Base-by-base conservation (phyloP, 805 yeast species). In the Candida odintsovae region DNA sequence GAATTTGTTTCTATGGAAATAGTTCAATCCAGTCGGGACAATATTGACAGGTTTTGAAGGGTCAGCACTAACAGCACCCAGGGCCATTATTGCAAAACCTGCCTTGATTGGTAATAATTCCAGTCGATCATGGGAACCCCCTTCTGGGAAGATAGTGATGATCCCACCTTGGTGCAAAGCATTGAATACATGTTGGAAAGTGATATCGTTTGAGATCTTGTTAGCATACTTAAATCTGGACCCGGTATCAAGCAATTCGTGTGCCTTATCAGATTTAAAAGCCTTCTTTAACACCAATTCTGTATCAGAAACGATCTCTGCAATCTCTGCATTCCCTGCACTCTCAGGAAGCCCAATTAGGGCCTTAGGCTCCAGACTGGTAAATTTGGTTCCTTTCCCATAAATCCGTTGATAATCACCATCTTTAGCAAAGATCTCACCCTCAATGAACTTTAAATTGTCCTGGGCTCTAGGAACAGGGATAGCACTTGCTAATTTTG, bases 21-120 rank as follows among this genome's bases (percentile, higher is more conserved):
- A 92, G 68, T 90, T 90, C 86, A 92, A 80, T 15, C 99, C 99
- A 58, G 95, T 87, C 4, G 97, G 98, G 13, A 92, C 95, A 50
- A 94, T 86, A 48, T 83, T 79, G 4, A 92, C 87, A 43, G 85
- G 77, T 63, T 89, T 79, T 25, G 73, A 70, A 0, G 94, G 90
- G 53, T 85, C 78, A 40, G 81, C 76, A 20, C 85, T 88, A 72
- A 87, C 78, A 0, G 98, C 95, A 15, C 97, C 98, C 18, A 92
- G 70, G 0, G 98, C 98, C 98, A 92, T 92, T 46, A 92, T 85
- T 1, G 97, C 97, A 22, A 92, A 97, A 42, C 99, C 99, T 0
- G 97, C 97, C 62, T 92, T 92, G 54, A 92, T 72, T 0, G 99
- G 98, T 38, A 92, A 71, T 55, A 92, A 67, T 51, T 88, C 92